Percentiles rank a stretch among this genome's conserved stretches.
Conservation (phyloP, 208 protist genomes). For the Histomonas meleagridis region DNA sequence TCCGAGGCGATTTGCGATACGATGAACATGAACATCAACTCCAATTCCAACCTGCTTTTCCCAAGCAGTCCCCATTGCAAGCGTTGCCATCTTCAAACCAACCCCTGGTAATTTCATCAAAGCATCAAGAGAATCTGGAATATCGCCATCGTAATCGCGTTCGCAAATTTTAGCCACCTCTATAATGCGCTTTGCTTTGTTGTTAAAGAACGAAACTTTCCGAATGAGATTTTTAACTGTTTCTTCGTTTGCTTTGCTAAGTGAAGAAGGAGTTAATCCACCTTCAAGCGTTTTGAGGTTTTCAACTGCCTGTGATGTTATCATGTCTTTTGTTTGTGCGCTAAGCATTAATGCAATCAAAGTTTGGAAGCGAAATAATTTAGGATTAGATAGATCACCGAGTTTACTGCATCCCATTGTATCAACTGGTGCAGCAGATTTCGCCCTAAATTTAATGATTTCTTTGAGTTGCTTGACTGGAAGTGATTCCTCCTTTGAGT, state of each 20-base stretch:
- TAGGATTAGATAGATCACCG: background rate
- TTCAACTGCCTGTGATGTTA: background rate
- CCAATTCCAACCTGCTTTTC: background rate
- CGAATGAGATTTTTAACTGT: background rate
- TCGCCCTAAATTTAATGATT: background rate
- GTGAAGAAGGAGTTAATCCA: background rate
- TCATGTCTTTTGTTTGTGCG: background rate
- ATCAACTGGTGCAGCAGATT: background rate
- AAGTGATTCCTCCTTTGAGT: too few relatives aligned
- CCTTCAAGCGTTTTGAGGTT: background rate
- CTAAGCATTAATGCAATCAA: background rate
- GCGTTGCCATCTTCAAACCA: background rate
- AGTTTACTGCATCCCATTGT: background rate
- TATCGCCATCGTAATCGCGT: background rate
- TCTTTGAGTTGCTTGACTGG: background rate
- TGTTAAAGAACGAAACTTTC: background rate
- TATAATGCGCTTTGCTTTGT: background rate
- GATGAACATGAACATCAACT: constrained; percentile 37
- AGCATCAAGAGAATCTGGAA: background rate
- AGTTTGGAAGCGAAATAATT: background rate
- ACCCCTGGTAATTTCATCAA: background rate
- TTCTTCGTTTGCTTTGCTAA: background rate
- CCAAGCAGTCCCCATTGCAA: background rate
- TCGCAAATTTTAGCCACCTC: background rate
- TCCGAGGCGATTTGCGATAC: background rate